Percentiles rank a stretch among this genome's conserved stretches.
Conservation (phyloP, 129 eudicot genomes). For the Lactuca sativa region DNA sequence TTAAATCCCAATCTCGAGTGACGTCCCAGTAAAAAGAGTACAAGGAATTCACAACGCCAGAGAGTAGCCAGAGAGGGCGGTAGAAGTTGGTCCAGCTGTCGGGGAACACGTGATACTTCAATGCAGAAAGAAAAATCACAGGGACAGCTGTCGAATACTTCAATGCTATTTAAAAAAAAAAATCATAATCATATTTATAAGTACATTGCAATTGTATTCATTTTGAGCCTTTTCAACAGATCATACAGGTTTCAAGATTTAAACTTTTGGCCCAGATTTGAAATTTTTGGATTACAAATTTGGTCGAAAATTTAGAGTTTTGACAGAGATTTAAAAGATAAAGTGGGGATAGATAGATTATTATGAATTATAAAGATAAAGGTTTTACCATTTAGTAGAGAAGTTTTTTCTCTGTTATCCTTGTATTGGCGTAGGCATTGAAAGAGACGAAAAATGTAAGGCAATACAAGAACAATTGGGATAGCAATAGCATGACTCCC, state of each 20-base stretch:
- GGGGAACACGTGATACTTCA: conserved; percentile 83
- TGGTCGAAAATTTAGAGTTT: too few relatives aligned
- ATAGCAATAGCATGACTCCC: conserved; percentile 95
- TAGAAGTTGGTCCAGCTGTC: conserved; percentile 74
- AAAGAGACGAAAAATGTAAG: conserved; percentile 84
- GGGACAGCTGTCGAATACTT: conserved; percentile 96
- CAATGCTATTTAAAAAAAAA: too few relatives aligned
- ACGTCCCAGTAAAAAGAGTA: conserved; percentile 98
- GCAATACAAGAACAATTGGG: conserved; percentile 86
- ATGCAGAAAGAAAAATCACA: conserved; percentile 92
- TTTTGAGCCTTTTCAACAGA: too few relatives aligned
- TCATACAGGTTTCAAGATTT: too few relatives aligned
- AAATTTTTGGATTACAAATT: too few relatives aligned
- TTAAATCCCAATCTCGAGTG: conserved; percentile 92
- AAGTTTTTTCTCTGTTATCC: conserved; percentile 81
- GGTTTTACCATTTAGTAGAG: conserved; percentile 65
- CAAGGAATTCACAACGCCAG: conserved; percentile 69
- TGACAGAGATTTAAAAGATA: conserved; percentile 5
- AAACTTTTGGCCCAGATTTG: too few relatives aligned
- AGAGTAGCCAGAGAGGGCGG: conserved; percentile 89
- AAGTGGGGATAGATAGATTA: conserved; percentile 1
- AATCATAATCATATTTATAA: too few relatives aligned
- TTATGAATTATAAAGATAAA: background rate
- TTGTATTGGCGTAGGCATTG: conserved; percentile 97
- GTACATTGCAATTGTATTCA: too few relatives aligned